Base-by-base conservation (phyloP, 177 flowering plant species). In the Vitis hybrid region DNA sequence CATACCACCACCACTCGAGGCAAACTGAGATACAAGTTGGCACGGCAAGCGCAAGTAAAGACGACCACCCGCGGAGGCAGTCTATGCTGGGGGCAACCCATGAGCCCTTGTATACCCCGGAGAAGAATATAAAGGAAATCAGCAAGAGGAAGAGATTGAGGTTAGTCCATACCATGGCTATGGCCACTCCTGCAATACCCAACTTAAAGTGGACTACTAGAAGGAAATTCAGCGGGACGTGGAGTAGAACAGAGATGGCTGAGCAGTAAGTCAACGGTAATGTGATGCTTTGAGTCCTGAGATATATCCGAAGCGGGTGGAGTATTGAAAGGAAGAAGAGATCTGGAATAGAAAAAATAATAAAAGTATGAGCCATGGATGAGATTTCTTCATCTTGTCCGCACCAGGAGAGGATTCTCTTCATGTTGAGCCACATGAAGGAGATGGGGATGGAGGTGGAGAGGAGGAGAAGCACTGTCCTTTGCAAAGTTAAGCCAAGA, bases 1-100 rank as follows among this genome's bases (percentile, higher is more conserved):
- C 98, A 49, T 92, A 94, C 98, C 98, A 94, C 98, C 98, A 94
- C 98, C 98, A 94, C 63, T 94, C 98, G 0, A 94, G 79, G 77
- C 98, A 94, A 17, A 94, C 97, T 0, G 98, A 92, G 6, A 84
- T 70, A 65, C 97, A 92, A 11, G 85, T 92, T 1, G 98, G 97
- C 0, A 94, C 56, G 0, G 98, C 94, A 0, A 92, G 84, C 1
- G 82, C 77, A 0, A 94, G 88, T 64, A 94, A 53, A 6, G 92
- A 77, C 0, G 91, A 82, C 98, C 98, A 94, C 9, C 94, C 97
- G 4, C 83, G 62, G 13, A 91, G 74, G 73, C 96, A 92, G 21
- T 90, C 98, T 68, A 72, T 71, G 77, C 90, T 88, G 7, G 93
- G 98, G 3, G 83, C 3, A 9, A 91, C 91, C 98, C 98, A 91